Percentiles rank a stretch among this genome's conserved stretches.
These are phyloP conservation scores for Cryptococcus depauperatus DNA, from an alignment of 1,284 basidiomycete species.

Conservation along the genomic window DNA sequence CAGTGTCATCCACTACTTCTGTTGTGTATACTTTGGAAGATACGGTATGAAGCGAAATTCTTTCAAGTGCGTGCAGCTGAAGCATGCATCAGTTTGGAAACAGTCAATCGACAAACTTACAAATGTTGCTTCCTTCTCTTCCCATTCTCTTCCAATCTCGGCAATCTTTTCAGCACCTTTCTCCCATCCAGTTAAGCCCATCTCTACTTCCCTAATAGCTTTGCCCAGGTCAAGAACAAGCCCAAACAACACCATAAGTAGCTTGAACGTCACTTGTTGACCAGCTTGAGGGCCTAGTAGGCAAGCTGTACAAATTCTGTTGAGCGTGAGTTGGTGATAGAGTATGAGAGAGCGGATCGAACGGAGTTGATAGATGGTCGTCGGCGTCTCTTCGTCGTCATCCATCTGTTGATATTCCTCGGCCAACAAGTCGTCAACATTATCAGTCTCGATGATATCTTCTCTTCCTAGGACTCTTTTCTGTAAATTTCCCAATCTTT, in stretches of 20 bases:
- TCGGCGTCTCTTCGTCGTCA: constrained; percentile 22
- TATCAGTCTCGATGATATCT: background rate
- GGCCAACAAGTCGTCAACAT: constrained; percentile 5
- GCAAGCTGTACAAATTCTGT: constrained; percentile 68
- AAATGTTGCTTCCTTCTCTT: constrained; percentile 52
- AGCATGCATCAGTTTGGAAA: background rate
- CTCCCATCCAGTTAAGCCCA: constrained; percentile 54
- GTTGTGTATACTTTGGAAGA: background rate
- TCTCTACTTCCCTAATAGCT: constrained; percentile 56
- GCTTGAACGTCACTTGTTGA: constrained; percentile 56
- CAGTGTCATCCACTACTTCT: constrained; percentile 8
- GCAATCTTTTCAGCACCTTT: constrained; percentile 52
- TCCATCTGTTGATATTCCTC: constrained; percentile 33
- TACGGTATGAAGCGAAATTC: constrained; percentile 28
- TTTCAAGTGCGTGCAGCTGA: constrained; percentile 35
- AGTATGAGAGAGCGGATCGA: constrained; percentile 68
- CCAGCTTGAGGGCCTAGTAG: constrained; percentile 56
- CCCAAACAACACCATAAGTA: constrained; percentile 59
- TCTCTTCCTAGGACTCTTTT: constrained; percentile 7
- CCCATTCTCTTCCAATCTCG: constrained; percentile 53
- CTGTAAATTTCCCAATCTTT: constrained; percentile 34
- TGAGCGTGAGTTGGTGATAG: constrained; percentile 61
- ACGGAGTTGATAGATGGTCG: constrained; percentile 25
- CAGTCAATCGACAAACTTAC: constrained; percentile 46
- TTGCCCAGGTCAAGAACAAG: constrained; percentile 63